Base-by-base conservation (phyloP, 2,329 filamentous ascomycete genomes). In the Epichloe gansuensis region DNA sequence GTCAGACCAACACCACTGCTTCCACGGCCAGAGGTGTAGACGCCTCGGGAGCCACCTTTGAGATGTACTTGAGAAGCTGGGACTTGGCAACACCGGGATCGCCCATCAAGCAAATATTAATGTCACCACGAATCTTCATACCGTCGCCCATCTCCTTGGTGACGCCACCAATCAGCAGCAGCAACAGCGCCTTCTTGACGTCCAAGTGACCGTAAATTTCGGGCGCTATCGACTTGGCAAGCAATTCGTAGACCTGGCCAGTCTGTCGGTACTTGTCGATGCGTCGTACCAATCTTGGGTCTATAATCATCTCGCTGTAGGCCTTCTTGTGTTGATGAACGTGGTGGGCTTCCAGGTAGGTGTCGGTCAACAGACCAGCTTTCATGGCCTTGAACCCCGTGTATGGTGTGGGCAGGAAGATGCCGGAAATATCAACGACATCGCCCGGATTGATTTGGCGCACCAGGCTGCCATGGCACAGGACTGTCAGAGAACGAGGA, bases 71-170 rank as follows among this genome's bases (percentile, higher is more conserved):
- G 59, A 98, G 79, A 59, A 98, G 75, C 74, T 98, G 93, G 39
- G 93, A 98, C 74, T 98, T 98, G 73, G 93, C 93, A 65, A 98
- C 93, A 88, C 93, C 93, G 66, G 93, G 93, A 65, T 98, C 93
- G 77, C 93, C 93, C 93, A 98, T 98, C 64, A 98, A 74, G 68
- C 93, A 97, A 57, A 98, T 85, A 72, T 98, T 98, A 75, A 98
- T 95, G 65, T 98, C 93, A 62, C 93, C 93, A 77, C 93, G 89
- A 66, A 98, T 98, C 63, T 90, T 86, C 93, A 98, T 97, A 55
- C 93, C 93, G 64, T 98, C 93, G 50, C 90, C 90, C 80, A 97
- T 94, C 64, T 93, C 85, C 70, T 98, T 98, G 4, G 84, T 93
- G 1, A 96, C 91, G 73, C 93, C 93, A 56, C 93, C 93, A 59